Base-by-base conservation (phyloP, 1,284 basidiomycete species). In the Phellinidium pouzarii region DNA sequence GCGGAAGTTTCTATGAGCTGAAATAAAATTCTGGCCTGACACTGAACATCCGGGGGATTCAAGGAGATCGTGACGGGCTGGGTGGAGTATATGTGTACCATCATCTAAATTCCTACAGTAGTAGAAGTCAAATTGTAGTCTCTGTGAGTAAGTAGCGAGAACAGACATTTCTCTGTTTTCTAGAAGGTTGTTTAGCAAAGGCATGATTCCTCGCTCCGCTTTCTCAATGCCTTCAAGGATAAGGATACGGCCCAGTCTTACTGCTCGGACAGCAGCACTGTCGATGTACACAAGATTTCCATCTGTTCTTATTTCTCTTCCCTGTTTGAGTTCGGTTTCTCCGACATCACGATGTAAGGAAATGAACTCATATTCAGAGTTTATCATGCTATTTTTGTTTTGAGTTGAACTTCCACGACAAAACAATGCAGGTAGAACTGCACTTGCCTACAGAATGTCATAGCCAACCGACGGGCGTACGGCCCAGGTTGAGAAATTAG, bases 301-400 rank as follows among this genome's bases (percentile, higher is more conserved):
- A 25, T 79, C 80, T 12, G 68, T 64, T 40, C 75, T 66, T 41
- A 84, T 83, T 61, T 84, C 81, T 55, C 81, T 66, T 44, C 81
- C 81, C 73, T 84, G 82, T 63, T 83, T 83, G 44, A 84, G 65
- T 59, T 83, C 81, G 1, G 81, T 83, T 62, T 84, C 81, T n/a
- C 82, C 80, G 3, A 83, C 75, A 62, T 84, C 81, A 49, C 81
- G 67, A 62, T 84, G 81, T 2, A 84, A 63, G 0, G 80, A 75
- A 54, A 84, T 77, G 58, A 80, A 78, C 60, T 84, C 81, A 55
- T 83, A 84, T 64, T 83, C 82, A 9, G 77, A 66, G 60, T 84
- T 84, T 44, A 83, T 77, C 25, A 82, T 48, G 52, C 81, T 82
- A 46, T 14, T 19, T n/a, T 38, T 27, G 26, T 44, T 55, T 49